phyloP scores from a whole-genome alignment of 1,284 basidiomycete genomes.

The Vanrija sp. region DNA sequence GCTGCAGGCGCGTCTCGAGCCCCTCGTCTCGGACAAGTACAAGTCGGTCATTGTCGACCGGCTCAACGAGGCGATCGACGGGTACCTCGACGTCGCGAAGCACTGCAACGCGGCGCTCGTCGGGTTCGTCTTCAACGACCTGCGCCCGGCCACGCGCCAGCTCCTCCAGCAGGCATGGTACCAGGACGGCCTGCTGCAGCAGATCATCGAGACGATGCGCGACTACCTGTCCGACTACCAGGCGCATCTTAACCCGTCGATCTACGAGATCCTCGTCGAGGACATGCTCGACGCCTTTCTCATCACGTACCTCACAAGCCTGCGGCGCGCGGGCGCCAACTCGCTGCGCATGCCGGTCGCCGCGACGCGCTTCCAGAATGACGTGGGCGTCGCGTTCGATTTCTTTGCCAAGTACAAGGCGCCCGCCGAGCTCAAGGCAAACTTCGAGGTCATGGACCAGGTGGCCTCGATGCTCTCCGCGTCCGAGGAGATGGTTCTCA shows the following conservation, averaged over 20 bases:
- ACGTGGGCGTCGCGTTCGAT: conserved; percentile 70
- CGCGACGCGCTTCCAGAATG: conserved; percentile 73
- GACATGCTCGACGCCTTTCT: conserved; percentile 90
- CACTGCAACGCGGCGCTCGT: conserved; percentile 92
- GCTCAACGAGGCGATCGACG: conserved; percentile 94
- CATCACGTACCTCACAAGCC: conserved; percentile 81
- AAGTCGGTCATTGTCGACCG: conserved; percentile 74
- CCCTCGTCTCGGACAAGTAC: conserved; percentile 91
- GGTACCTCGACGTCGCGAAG: conserved; percentile 96
- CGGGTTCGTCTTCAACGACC: conserved; percentile 90
- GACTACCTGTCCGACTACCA: conserved; percentile 95
- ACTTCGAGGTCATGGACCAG: conserved; percentile 84
- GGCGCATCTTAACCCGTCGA: conserved; percentile 79
- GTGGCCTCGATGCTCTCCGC: conserved; percentile 81
- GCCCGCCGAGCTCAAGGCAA: conserved; percentile 71
- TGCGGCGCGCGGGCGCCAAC: conserved; percentile 65
- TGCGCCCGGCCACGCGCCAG: conserved; percentile 80
- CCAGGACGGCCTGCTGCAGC: conserved; percentile 55
- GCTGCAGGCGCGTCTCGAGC: conserved; percentile 78
- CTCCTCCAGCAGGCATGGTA: conserved; percentile 85
- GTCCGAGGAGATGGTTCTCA: conserved; percentile 85
- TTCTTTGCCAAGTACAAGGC: conserved; percentile 80
- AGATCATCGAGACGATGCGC: conserved; percentile 89
- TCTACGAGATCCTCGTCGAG: conserved; percentile 89
- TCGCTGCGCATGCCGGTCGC: conserved; percentile 85